Percentiles rank a stretch among this genome's conserved stretches.
Conservation (phyloP, 805 yeast species). For the Ogataea polymorpha region DNA sequence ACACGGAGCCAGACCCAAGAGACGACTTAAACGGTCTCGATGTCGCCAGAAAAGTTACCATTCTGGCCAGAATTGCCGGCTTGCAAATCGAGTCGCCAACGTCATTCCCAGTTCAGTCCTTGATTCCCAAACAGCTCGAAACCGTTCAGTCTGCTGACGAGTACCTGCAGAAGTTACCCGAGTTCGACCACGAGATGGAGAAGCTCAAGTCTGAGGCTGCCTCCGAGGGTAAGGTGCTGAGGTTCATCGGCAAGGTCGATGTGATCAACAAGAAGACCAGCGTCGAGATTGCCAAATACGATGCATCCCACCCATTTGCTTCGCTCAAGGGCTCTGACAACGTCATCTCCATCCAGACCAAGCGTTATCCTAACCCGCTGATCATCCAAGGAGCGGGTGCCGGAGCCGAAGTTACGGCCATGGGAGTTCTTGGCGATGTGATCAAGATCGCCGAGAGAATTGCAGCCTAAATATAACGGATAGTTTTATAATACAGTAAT, state of each 20-base stretch:
- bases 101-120: constrained; percentile 89
- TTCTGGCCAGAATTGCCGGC: constrained; percentile 91
- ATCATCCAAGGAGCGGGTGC: constrained; percentile 97
- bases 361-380: constrained; percentile 90
- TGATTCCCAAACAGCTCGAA: constrained; percentile 86
- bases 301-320: constrained; percentile 91
- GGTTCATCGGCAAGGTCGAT: constrained; percentile 92
- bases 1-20: constrained; percentile 99
- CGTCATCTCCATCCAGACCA: constrained; percentile 86
- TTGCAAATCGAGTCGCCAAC: constrained; percentile 80
- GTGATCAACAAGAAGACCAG: constrained; percentile 63
- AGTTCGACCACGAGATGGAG: constrained; percentile 78
- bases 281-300: constrained; percentile 88
- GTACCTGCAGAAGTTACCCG: constrained; percentile 76
- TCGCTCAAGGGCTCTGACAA: constrained; percentile 94
- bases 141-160: constrained; percentile 68
- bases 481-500: not conserved
- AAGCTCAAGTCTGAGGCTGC: constrained; percentile 78
- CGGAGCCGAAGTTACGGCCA: constrained; percentile 67
- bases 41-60: constrained; percentile 97
- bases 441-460: constrained; percentile 89
- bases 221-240: constrained; percentile 76
- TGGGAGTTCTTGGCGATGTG: constrained; percentile 91
- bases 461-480: constrained; percentile 29
- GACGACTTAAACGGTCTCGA: constrained; percentile 98